These are phyloP conservation scores for Cucurbita pepo DNA, from an alignment of 306 rosid species.

Conservation along the genomic window DNA sequence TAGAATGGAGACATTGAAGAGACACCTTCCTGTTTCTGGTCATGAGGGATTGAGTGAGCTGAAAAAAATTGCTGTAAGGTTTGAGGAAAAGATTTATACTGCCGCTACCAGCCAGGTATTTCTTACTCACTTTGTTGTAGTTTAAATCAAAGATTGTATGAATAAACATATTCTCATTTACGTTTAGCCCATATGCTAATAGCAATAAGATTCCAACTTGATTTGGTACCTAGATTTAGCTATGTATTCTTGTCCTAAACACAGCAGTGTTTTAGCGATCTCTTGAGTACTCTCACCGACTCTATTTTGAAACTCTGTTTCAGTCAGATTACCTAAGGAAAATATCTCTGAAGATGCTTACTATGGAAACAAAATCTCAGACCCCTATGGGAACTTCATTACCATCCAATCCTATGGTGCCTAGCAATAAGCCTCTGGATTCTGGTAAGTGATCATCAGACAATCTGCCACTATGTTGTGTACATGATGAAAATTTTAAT, in stretches of 20 bases:
- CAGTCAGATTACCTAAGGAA: slow-evolving; percentile 25
- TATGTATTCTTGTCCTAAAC: not conserved
- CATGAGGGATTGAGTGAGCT: slow-evolving; percentile 49
- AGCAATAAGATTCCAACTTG: not conserved
- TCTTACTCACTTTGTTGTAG: not conserved
- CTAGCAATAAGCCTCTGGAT: slow-evolving; percentile 44
- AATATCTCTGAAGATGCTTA: slow-evolving; percentile 36
- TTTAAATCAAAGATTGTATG: not conserved
- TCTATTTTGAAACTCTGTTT: not conserved
- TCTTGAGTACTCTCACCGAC: not conserved
- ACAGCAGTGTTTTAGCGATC: not conserved
- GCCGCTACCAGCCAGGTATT: slow-evolving; percentile 56
- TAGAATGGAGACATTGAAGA: slow-evolving; percentile 64
- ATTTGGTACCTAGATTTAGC: not conserved
- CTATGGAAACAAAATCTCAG: slow-evolving; percentile 60
- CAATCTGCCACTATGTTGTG: not conserved
- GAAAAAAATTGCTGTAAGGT: slow-evolving; percentile 48
- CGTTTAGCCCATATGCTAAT: not conserved
- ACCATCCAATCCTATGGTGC: slow-evolving; percentile 30
- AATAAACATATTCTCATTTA: not conserved
- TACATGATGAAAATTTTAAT: not conserved
- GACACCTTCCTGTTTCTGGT: slow-evolving; percentile 48
- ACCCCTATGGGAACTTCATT: slow-evolving; percentile 14
- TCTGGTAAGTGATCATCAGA: slow-evolving; percentile 24
- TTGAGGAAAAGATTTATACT: slow-evolving; percentile 60